Base-by-base conservation (phyloP, 768 basidiomycete species). In the Leccinum longicurvipes region DNA sequence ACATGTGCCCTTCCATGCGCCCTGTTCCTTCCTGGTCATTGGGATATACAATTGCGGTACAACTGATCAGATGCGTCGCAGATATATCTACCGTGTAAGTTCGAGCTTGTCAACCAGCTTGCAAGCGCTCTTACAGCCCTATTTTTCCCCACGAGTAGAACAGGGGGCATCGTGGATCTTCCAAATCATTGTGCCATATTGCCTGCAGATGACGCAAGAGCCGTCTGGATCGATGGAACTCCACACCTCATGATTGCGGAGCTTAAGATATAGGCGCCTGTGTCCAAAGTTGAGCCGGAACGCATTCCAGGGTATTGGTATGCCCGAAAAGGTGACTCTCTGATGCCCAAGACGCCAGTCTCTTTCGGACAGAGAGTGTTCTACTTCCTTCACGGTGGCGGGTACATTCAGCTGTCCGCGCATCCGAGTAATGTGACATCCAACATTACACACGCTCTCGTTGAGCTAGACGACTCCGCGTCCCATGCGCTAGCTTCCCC, bases 301-400 rank as follows among this genome's bases (percentile, higher is more conserved):
- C 73, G 73, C 32, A 73, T 85, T 36, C 80, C 83, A 14, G 83
- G 82, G 7, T 86, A 84, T 62, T 84, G 82, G 82, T 67, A 75
- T 21, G 75, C 79, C 66, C 79, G 77, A 62, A 67, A 70, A 27
- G 77, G 74, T 2, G 59, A 64, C 4, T 74, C 47, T 55, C 67
- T 24, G 59, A 74, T 47, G 76, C 74, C 34, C 67, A 73, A 55
- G 3, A 41, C 50, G 23, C 57, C 74, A 1, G 77, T 81, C 4
- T 67, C 63, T 46, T 73, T 74, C 1, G 81, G 79, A 21, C 82
- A 85, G 67, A 83, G 82, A 58, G 77, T 86, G 4, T 64, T 85
- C n/a, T 81, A 81, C 62, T 72, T 73, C 47, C 67, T 89, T n/a
- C 87, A 88, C 57, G 86, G 86, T 19, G 86, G 86, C 6, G 84